Base-by-base conservation (phyloP, 768 basidiomycete species). In the Leccinellum albellum region DNA sequence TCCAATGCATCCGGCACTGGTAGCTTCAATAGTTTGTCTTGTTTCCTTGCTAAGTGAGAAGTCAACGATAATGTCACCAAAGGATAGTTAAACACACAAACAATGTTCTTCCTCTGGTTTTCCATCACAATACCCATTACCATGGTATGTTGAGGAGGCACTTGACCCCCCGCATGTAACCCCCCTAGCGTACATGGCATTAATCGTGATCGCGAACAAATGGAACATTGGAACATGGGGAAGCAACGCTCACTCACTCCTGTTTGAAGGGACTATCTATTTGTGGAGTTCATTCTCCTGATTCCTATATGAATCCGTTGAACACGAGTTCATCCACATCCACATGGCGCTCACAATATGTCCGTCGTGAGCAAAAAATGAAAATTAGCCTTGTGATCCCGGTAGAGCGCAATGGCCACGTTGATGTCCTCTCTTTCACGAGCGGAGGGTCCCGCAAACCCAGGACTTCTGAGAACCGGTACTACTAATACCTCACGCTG, bases 281-380 rank as follows among this genome's bases (percentile, higher is more conserved):
- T 13, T 8, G 17, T 1, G 31, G 1, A 5, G 17, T 2, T 23
- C 45, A 5, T 26, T 54, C 8, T 42, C 44, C 17, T 42, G 17
- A 26, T 52, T 56, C 59, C 60, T 61, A 32, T 47, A 26, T 1
- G 28, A 15, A 1, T 6, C 12, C 28, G 29, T 56, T n/a, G 32
- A 5, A 15, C 14, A 4, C 13, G 42, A 42, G n/a, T 24, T 47
- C 12, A 24, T 47, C 3, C 4, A 26, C 15, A 12, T 2, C 5
- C 1, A 3, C 32, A 15, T 3, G 14, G 33, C 10, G 44, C 52
- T 40, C n/a, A 62, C 61, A 60, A 62, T n/a, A 61, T 48, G 15
- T 54, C 42, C 20, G 49, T 61, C 17, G 32, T 52, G 12, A 62
- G 46, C 50, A 62, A 48, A 28, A 54, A 62, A 20, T 54, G 50